phyloP scores from a whole-genome alignment of 495 filamentous ascomycete genomes.

The Trichoderma asperelloides region DNA sequence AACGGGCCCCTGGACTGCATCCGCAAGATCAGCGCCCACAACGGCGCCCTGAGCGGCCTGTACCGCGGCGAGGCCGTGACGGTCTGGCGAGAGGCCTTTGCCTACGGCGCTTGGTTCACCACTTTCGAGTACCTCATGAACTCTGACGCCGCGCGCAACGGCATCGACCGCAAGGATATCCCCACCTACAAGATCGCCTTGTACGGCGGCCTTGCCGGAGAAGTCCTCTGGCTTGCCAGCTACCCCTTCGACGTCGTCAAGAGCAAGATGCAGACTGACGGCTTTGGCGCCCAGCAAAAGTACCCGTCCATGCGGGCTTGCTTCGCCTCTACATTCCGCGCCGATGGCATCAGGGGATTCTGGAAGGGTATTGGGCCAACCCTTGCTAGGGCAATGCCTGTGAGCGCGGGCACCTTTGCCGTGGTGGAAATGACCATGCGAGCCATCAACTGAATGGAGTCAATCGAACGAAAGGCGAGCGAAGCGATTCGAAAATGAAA shows the following conservation, averaged over 20 bases:
- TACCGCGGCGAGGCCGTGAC: conserved; percentile 87
- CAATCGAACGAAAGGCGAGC: background rate
- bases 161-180: conserved; percentile 64
- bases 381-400: conserved; percentile 90
- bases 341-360: conserved; percentile 75
- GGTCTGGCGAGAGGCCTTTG: conserved; percentile 78
- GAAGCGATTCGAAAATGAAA: no score
- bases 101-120: conserved; percentile 93
- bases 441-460: conserved; percentile 32
- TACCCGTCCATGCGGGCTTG: conserved; percentile 84
- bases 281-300: conserved; percentile 54
- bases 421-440: conserved; percentile 63
- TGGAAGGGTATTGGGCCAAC: conserved; percentile 97
- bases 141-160: conserved; percentile 66
- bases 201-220: conserved; percentile 89
- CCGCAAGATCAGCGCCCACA: conserved; percentile 61
- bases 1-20: conserved; percentile 83
- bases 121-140: conserved; percentile 97
- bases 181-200: conserved; percentile 76
- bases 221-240: conserved; percentile 83
- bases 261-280: conserved; percentile 99
- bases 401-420: conserved; percentile 92
- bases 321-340: conserved; percentile 71
- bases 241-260: conserved; percentile 97
- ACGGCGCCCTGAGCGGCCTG: conserved; percentile 59